Conservation (phyloP, 495 filamentous ascomycete species). For the Penicillium atrosanguineum region DNA sequence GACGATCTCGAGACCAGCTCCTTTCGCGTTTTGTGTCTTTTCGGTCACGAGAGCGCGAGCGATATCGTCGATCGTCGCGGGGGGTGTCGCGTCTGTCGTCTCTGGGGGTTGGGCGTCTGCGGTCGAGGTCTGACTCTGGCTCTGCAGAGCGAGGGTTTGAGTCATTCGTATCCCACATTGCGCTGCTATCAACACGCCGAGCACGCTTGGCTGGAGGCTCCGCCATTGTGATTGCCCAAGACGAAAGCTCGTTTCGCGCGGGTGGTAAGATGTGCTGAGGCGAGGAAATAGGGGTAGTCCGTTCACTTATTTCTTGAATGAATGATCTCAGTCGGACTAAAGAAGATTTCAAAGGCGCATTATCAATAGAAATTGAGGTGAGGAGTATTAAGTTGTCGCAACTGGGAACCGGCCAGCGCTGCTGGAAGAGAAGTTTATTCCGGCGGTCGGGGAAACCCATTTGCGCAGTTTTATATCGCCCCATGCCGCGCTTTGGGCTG, state of each 20-base stretch:
- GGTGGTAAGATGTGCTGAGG: not conserved
- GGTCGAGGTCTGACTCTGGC: constrained; percentile 34
- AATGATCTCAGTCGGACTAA: not conserved
- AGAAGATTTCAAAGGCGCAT: not conserved
- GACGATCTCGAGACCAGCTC: constrained; percentile 47
- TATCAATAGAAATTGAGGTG: not conserved
- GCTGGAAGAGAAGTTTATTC: constrained; percentile 29
- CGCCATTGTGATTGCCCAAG: constrained; percentile 36
- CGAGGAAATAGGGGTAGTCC: not conserved
- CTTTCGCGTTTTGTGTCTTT: constrained; percentile 39
- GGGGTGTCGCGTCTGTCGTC: constrained; percentile 31
- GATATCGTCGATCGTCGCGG: constrained; percentile 40
- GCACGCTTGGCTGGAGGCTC: constrained; percentile 56
- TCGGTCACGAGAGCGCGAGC: constrained; percentile 43
- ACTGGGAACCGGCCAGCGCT: constrained; percentile 7
- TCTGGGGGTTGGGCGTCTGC: constrained; percentile 31
- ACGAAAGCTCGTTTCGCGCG: constrained; percentile 14
- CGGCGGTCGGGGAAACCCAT: constrained; percentile 15
- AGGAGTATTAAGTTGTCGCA: constrained; percentile 19
- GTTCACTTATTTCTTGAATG: not conserved
- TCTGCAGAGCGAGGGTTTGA: constrained; percentile 25
- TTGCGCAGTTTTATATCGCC: constrained; percentile 9
- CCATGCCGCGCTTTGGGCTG: not conserved
- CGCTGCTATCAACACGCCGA: constrained; percentile 49
- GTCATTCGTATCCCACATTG: constrained; percentile 54